These are phyloP conservation scores for Neofusicoccum cordaticola DNA, from an alignment of 2,329 filamentous ascomycete genomes.

Conservation along the genomic window DNA sequence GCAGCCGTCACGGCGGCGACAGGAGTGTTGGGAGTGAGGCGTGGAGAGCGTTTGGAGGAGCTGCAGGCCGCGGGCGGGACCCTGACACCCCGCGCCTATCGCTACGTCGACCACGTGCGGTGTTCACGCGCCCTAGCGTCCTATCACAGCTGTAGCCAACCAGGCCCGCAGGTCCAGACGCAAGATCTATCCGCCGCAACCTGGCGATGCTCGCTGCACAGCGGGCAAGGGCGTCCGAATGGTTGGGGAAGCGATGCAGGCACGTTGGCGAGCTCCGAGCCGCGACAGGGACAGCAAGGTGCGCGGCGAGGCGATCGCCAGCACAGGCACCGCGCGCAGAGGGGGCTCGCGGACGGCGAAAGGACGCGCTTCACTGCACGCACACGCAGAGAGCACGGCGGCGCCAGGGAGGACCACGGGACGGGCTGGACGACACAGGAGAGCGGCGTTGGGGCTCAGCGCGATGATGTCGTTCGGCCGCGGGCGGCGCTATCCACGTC, in stretches of 20 bases:
- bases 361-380: not conserved
- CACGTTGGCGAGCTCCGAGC: slow-evolving; percentile 2
- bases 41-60: not conserved
- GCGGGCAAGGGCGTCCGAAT: not conserved
- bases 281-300: not conserved
- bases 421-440: not conserved
- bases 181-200: not conserved
- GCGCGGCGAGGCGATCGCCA: not conserved
- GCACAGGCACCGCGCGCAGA: not conserved
- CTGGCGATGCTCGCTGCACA: not conserved
- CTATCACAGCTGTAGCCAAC: not conserved
- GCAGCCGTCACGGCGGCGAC: not conserved
- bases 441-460: not conserved
- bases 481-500: not conserved
- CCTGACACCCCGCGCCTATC: slow-evolving; percentile 13
- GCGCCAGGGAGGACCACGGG: not conserved
- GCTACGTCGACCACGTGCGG: slow-evolving; percentile 1
- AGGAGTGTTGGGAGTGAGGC: not conserved
- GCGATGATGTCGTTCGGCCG: slow-evolving; percentile 13
- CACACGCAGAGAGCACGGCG: not conserved
- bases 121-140: slow-evolving; percentile 6
- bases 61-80: slow-evolving; percentile 1
- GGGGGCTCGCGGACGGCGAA: not conserved
- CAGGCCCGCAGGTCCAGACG: not conserved
- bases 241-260: not conserved